Base-by-base conservation (phyloP, 306 rosid genomes). In the Pyrus bretschneideri region DNA sequence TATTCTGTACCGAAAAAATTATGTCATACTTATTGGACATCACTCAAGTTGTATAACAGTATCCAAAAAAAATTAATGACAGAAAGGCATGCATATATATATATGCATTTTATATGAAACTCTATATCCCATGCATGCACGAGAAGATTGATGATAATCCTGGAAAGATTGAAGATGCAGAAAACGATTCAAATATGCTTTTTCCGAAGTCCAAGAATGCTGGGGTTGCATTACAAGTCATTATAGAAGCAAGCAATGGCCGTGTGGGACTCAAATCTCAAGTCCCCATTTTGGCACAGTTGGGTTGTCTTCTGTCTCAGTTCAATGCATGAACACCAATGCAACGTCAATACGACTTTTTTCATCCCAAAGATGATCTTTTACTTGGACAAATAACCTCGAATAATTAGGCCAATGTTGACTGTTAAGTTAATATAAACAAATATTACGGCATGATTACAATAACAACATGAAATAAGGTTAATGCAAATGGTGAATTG, bases 331-430 rank as follows among this genome's bases (percentile, higher is more conserved):
- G 19, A 12, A 27, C 31, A 60, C 13, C 22, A 25, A 19, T 14
- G 46, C 23, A 85, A 75, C 85, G 81, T 82, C 88, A 78, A 71
- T 80, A 82, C 71, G 76, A 52, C 72, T 35, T 23, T 10, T 52
- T 61, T 11, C 30, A 64, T 57, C 62, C 63, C 68, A 52, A 76
- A 46, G 44, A 58, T 5, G 44, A 21, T 31, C 55, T 1, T n/a
- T 57, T 4, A 12, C 11, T 3, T 6, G 55, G 21, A 5, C 21
- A 17, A 51, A 51, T 49, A 15, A 51, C 21, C 6, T 15, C 21
- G 55, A 51, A 51, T 2, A 51, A 51, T 51, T 51, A 51, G 5
- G 55, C 55, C 21, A 51, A 51, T 17, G 55, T 51, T 51, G 3
- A 49, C 21, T 49, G 55, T 51, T 51, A 5, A 49, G 54, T 49